Percentiles rank a stretch among this genome's conserved stretches.
Conservation (phyloP, 768 basidiomycete species). For the Plicaturopsis crispa region DNA sequence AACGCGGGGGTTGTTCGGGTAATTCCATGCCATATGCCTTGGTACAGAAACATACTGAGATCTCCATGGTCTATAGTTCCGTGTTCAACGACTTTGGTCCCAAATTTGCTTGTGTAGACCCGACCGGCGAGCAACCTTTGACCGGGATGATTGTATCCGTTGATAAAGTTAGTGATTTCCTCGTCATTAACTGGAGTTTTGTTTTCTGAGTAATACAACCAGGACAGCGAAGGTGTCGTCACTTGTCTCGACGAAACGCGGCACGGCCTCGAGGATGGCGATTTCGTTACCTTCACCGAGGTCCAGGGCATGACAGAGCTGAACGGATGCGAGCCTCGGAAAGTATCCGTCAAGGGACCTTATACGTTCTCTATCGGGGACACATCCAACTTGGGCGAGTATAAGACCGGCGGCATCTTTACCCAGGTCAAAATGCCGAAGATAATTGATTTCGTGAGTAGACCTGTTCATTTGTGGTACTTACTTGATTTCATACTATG, state of each 20-base stretch:
- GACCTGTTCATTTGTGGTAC: conserved; percentile 1
- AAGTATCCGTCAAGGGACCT: conserved; percentile 90
- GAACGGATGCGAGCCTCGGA: conserved; percentile 87
- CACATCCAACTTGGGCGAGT: conserved; percentile 68
- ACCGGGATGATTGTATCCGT: conserved; percentile 94
- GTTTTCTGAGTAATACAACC: background rate
- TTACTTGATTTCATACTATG: conserved; percentile 2
- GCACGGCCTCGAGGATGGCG: conserved; percentile 97
- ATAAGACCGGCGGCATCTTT: conserved; percentile 87
- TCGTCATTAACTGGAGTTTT: conserved; percentile 1
- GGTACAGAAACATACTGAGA: conserved; percentile 6
- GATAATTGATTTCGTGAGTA: conserved; percentile 83
- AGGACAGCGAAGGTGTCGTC: conserved; percentile 88
- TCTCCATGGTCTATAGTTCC: conserved; percentile 39
- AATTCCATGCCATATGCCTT: conserved; percentile 14
- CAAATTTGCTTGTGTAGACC: conserved; percentile 92
- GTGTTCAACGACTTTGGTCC: conserved; percentile 96
- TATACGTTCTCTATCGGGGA: conserved; percentile 97
- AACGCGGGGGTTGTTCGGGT: conserved; percentile 94
- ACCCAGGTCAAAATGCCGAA: conserved; percentile 99
- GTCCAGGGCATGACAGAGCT: conserved; percentile 91
- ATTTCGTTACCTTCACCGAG: conserved; percentile 94
- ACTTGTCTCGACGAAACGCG: conserved; percentile 96
- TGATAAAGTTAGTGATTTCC: conserved; percentile 50
- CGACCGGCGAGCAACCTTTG: conserved; percentile 94